These are phyloP conservation scores for Amphibolis antarctica DNA, from an alignment of 106 monocot genomes.

Conservation along the genomic window DNA sequence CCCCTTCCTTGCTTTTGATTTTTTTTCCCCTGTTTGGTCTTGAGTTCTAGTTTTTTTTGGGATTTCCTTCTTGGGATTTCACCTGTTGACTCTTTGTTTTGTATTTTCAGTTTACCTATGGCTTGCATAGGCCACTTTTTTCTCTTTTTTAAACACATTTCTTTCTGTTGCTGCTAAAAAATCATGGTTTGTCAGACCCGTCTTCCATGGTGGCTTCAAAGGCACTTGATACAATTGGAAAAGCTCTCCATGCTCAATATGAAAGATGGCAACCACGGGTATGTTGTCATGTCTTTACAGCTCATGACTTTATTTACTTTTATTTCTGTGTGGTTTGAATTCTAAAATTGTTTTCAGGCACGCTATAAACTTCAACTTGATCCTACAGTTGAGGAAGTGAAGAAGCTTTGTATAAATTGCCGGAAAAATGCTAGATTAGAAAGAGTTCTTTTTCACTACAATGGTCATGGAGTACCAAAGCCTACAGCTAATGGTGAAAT, in stretches of 20 bases:
- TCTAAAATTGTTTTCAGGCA: constrained; percentile 39
- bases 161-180: too few relatives aligned
- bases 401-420: constrained; percentile 79
- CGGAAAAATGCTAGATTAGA: constrained; percentile 90
- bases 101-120: too few relatives aligned
- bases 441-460: constrained; percentile 94
- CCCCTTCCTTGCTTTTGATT: too few relatives aligned
- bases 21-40: too few relatives aligned
- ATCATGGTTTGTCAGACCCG: constrained; percentile 47
- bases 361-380: constrained; percentile 84
- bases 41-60: too few relatives aligned
- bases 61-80: too few relatives aligned
- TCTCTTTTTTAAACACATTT: too few relatives aligned
- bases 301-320: not conserved
- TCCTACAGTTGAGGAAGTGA: constrained; percentile 95
- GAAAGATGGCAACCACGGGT: constrained; percentile 94
- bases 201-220: constrained; percentile 78
- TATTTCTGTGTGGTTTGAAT: not conserved
- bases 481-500: constrained; percentile 95
- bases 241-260: constrained; percentile 82
- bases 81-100: too few relatives aligned
- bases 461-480: constrained; percentile 97
- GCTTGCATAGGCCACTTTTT: too few relatives aligned
- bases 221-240: constrained; percentile 83
- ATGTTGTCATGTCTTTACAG: not conserved